phyloP scores from a whole-genome alignment of 2,329 filamentous ascomycete genomes.

The Botrytis fabae region DNA sequence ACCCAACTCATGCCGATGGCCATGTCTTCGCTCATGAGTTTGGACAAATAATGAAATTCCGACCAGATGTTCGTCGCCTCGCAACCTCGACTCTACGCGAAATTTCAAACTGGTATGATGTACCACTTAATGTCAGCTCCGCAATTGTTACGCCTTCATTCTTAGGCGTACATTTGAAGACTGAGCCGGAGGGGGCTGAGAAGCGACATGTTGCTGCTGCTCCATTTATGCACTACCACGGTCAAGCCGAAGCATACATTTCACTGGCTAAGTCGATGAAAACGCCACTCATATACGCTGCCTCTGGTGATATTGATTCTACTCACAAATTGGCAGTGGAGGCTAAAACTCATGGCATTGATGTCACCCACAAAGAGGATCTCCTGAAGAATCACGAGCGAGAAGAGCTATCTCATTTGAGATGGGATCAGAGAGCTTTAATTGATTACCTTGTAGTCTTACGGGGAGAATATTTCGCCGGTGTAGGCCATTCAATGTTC shows the following conservation, averaged over 20 bases:
- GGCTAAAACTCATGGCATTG: slow-evolving; percentile 42
- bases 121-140: slow-evolving; percentile 22
- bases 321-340: slow-evolving; percentile 43
- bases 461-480: slow-evolving; percentile 46
- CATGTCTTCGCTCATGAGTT: slow-evolving; percentile 33
- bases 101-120: slow-evolving; percentile 23
- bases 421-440: slow-evolving; percentile 51
- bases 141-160: slow-evolving; percentile 26
- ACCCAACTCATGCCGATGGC: slow-evolving; percentile 33
- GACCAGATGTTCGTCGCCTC: slow-evolving; percentile 30
- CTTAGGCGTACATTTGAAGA: slow-evolving; percentile 40
- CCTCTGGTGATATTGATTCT: slow-evolving; percentile 45
- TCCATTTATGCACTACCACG: slow-evolving; percentile 38
- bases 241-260: slow-evolving; percentile 44
- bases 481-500: slow-evolving; percentile 48
- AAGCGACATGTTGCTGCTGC: slow-evolving; percentile 39
- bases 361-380: slow-evolving; percentile 47
- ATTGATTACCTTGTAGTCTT: slow-evolving; percentile 53
- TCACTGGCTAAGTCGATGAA: slow-evolving; percentile 39
- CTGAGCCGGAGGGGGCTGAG: slow-evolving; percentile 31
- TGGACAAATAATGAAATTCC: slow-evolving; percentile 34
- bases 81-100: slow-evolving; percentile 31
- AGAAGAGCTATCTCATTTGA: slow-evolving; percentile 42
- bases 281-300: slow-evolving; percentile 45
- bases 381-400: slow-evolving; percentile 44